A percentile compares a stretch with the other conserved stretches of the same genome.
These are phyloP conservation scores for Trichoderma sp. DNA, from an alignment of 2,329 filamentous ascomycete species.

Conservation along the genomic window DNA sequence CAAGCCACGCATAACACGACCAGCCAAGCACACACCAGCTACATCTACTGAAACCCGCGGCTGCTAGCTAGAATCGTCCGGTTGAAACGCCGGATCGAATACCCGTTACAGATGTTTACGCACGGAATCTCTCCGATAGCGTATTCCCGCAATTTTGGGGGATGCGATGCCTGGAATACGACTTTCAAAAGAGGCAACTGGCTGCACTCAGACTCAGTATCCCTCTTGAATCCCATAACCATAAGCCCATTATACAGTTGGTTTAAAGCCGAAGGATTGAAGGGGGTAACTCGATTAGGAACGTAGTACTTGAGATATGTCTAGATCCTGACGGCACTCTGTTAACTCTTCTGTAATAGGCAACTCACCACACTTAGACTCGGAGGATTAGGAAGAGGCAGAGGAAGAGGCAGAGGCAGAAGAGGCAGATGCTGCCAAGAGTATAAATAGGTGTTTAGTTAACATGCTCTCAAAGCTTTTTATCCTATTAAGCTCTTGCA, in stretches of 20 bases:
- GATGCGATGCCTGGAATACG: too few species aligned
- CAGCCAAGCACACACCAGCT: too few species aligned
- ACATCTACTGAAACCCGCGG: too few species aligned
- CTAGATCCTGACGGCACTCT: not conserved
- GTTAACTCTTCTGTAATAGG: slow-evolving; percentile 11
- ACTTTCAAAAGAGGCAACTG: too few species aligned
- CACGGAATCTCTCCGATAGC: too few species aligned
- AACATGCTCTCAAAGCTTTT: not conserved
- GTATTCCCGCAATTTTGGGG: too few species aligned
- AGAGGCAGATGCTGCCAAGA: not conserved
- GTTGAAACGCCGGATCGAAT: too few species aligned
- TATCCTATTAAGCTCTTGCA: not conserved
- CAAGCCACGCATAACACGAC: too few species aligned
- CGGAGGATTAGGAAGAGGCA: not conserved
- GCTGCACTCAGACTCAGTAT: too few species aligned
- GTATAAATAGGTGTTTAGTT: not conserved
- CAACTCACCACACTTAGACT: not conserved
- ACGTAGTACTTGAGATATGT: slow-evolving; percentile 1
- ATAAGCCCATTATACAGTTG: not conserved
- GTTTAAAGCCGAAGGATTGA: not conserved
- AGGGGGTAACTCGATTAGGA: not conserved
- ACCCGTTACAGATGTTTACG: too few species aligned
- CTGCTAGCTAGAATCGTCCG: too few species aligned
- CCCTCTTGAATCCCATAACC: not conserved
- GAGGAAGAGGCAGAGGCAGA: not conserved